Conservation (phyloP, 257 asterid genomes). For the Perilla frutescens region DNA sequence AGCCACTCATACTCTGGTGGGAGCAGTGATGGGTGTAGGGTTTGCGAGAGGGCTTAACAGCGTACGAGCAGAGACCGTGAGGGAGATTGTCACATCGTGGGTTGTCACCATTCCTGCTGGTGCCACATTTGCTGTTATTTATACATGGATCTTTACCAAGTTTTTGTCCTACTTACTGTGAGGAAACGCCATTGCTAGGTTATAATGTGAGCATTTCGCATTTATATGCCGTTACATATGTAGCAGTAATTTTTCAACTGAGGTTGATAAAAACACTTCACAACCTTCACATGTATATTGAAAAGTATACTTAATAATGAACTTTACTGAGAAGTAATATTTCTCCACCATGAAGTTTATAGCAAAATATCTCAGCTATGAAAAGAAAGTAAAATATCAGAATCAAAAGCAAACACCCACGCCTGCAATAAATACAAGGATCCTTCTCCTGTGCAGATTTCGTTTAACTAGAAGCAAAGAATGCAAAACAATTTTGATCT, state of each 20-base stretch:
- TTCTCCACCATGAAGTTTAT: not conserved
- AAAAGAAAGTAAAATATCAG: constrained; percentile 8
- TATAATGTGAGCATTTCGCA: constrained; percentile 32
- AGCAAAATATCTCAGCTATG: not conserved
- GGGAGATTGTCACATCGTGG: constrained; percentile 91
- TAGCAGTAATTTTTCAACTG: constrained; percentile 38
- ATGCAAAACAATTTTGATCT: constrained; percentile 15
- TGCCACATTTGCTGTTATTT: constrained; percentile 73
- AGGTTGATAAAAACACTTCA: constrained; percentile 19
- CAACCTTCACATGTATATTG: not conserved
- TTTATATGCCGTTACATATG: constrained; percentile 5
- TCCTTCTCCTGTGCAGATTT: not conserved
- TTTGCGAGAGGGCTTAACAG: constrained; percentile 89
- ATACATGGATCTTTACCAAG: constrained; percentile 91
- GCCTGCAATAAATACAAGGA: constrained; percentile 21
- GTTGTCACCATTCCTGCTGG: constrained; percentile 87
- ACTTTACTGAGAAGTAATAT: not conserved
- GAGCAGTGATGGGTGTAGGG: constrained; percentile 97
- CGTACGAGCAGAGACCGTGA: constrained; percentile 86
- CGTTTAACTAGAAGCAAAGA: not conserved
- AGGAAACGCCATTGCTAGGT: constrained; percentile 35
- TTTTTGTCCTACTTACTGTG: constrained; percentile 58
- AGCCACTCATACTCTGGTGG: constrained; percentile 91
- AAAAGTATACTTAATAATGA: constrained; percentile 5
- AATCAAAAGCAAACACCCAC: constrained; percentile 24